phyloP scores from a whole-genome alignment of 805 yeast genomes.

The Lachancea waltii region DNA sequence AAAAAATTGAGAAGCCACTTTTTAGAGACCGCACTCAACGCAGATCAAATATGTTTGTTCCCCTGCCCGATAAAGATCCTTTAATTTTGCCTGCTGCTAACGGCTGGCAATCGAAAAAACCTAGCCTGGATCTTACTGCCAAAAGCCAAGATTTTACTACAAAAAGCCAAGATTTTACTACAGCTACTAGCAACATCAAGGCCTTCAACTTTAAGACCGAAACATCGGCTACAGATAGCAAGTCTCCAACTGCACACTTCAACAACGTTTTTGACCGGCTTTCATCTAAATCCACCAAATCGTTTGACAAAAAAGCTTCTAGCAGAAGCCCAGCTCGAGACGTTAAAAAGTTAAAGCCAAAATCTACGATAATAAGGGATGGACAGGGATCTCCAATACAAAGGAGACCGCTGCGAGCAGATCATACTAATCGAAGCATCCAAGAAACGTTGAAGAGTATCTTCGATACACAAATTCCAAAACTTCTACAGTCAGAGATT shows the following conservation, averaged over 20 bases:
- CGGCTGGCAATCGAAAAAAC: not conserved
- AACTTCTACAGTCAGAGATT: slow-evolving; percentile 2
- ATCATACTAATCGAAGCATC: slow-evolving; percentile 17
- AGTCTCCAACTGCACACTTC: not conserved
- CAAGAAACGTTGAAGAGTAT: slow-evolving; percentile 28
- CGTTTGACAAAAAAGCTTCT: slow-evolving; percentile 26
- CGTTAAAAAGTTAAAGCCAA: not conserved
- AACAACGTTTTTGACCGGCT: slow-evolving; percentile 29
- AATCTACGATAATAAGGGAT: slow-evolving; percentile 15
- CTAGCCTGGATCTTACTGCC: not conserved
- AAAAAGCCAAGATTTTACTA: not conserved
- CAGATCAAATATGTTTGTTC: slow-evolving; percentile 32
- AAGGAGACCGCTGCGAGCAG: slow-evolving; percentile 16
- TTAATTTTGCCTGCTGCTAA: slow-evolving; percentile 18
- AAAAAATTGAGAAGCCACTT: not conserved
- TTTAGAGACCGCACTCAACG: slow-evolving; percentile 20
- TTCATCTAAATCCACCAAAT: slow-evolving; percentile 26
- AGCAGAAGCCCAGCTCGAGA: slow-evolving; percentile 8
- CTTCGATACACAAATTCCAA: slow-evolving; percentile 14
- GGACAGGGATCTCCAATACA: slow-evolving; percentile 28
- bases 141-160: not conserved
- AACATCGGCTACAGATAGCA: not conserved
- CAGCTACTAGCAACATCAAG: not conserved
- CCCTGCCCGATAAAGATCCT: slow-evolving; percentile 32
- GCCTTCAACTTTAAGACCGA: not conserved